These are phyloP conservation scores for Leptographium galeiforme DNA, from an alignment of 2,329 filamentous ascomycete species.

Conservation along the genomic window DNA sequence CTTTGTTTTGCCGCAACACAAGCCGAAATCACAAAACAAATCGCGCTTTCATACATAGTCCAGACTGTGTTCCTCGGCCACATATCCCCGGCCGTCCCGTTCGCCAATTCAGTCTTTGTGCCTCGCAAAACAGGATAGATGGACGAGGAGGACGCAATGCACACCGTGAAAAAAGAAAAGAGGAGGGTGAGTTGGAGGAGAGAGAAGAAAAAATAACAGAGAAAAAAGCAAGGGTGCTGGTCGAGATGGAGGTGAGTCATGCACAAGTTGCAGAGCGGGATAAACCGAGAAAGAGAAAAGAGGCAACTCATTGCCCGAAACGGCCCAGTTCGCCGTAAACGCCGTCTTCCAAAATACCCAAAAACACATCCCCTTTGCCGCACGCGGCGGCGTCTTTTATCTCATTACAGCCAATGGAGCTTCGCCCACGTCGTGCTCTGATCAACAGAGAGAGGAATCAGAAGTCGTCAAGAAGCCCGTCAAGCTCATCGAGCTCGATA, in stretches of 20 bases:
- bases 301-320: neutral
- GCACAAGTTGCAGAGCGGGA: neutral
- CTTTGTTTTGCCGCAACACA: neutral
- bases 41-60: neutral
- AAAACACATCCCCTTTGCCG: neutral
- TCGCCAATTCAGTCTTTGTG: neutral
- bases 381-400: neutral
- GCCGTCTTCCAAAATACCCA: neutral
- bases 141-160: no score
- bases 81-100: neutral
- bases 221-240: neutral
- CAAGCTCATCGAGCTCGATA: slow-evolving; percentile 85
- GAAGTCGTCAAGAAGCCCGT: slow-evolving; percentile 68
- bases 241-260: neutral
- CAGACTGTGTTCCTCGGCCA: neutral
- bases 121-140: neutral
- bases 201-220: neutral
- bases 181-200: neutral
- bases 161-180: neutral
- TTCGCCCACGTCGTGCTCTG: neutral
- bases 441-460: slow-evolving; percentile 22
- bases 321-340: neutral
- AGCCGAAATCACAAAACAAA: neutral
- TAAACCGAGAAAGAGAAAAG: neutral
- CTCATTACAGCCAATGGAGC: neutral